phyloP scores from a whole-genome alignment of 1,284 basidiomycete genomes.

The Malassezia yamatoensis region DNA sequence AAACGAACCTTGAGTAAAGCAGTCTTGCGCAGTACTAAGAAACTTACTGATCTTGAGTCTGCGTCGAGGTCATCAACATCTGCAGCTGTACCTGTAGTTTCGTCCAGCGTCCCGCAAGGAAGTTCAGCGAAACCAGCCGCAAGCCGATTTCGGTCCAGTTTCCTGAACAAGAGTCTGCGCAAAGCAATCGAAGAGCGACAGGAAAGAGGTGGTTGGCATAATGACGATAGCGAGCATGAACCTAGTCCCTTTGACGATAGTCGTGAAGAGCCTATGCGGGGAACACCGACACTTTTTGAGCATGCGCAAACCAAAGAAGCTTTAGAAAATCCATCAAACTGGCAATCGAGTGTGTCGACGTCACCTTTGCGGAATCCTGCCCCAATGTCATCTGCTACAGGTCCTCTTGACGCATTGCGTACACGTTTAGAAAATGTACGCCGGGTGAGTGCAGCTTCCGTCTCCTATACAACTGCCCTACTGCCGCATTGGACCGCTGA shows the following conservation, averaged over 20 bases:
- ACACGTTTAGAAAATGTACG: conserved; percentile 14
- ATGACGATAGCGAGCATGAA: conserved; percentile 21
- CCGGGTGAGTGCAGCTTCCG: conserved; percentile 5
- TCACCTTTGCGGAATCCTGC: background rate
- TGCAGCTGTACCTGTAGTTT: background rate
- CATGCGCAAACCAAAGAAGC: no score
- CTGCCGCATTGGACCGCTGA: background rate
- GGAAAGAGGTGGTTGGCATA: conserved; percentile 16
- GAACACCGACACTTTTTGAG: no score
- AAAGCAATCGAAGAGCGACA: conserved; percentile 32
- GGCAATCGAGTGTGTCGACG: no score
- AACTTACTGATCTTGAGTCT: background rate
- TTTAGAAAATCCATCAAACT: no score
- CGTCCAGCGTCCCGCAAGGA: background rate
- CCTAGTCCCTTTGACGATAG: conserved; percentile 5
- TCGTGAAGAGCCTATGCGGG: background rate
- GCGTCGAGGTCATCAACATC: background rate
- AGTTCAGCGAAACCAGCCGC: conserved; percentile 3
- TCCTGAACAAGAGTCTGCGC: conserved; percentile 41
- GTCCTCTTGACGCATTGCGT: conserved; percentile 13
- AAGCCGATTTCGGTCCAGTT: conserved; percentile 26
- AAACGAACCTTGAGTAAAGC: conserved; percentile 15
- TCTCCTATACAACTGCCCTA: background rate
- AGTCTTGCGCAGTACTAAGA: conserved; percentile 11
- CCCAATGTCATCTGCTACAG: background rate